Evolutionary conservation across 2,329 filamentous ascomycete species (phyloP).

Genomic region (Alternaria gaisen): DNA sequence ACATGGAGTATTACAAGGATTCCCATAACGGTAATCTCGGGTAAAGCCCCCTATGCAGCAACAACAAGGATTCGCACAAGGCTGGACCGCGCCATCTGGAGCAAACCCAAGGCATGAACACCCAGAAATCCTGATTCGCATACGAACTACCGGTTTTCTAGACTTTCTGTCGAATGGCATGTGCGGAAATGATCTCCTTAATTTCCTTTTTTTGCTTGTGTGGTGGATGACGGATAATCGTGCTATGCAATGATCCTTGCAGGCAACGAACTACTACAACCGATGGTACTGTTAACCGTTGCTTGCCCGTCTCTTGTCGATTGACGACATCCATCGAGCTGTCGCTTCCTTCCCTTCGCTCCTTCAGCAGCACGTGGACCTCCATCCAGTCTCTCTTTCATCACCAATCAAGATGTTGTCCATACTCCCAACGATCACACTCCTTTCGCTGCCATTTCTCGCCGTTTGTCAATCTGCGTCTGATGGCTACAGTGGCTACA

Average conservation of each 20-base stretch:
- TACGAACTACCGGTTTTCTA: slow-evolving; percentile 13
- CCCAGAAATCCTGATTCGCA: slow-evolving; percentile 32
- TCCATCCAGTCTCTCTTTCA: slow-evolving; percentile 33
- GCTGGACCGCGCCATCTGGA: slow-evolving; percentile 26
- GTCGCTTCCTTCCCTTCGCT: slow-evolving; percentile 18
- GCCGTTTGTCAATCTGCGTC: slow-evolving; percentile 46
- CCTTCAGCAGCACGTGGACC: slow-evolving; percentile 30
- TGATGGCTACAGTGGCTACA: slow-evolving; percentile 66
- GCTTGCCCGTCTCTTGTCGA: slow-evolving; percentile 10
- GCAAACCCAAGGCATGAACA: slow-evolving; percentile 25
- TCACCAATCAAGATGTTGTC: slow-evolving; percentile 33
- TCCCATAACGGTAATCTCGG: slow-evolving; percentile 45
- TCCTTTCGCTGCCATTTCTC: slow-evolving; percentile 47
- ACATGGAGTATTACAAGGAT: slow-evolving; percentile 27
- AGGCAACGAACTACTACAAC: slow-evolving; percentile 29
- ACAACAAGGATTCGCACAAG: slow-evolving; percentile 31
- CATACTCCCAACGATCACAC: slow-evolving; percentile 35
- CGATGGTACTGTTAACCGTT: slow-evolving; percentile 29
- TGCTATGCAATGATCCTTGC: slow-evolving; percentile 35
- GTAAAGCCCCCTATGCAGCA: slow-evolving; percentile 41
- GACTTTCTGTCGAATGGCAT: slow-evolving; percentile 20
- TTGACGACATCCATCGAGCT: slow-evolving; percentile 28
- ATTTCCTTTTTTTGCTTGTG: slow-evolving; percentile 34
- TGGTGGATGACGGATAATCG: slow-evolving; percentile 21
- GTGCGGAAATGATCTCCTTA: slow-evolving; percentile 34